Conservation (phyloP, 108 stramenopile genomes). For the Fistulifera solaris region DNA sequence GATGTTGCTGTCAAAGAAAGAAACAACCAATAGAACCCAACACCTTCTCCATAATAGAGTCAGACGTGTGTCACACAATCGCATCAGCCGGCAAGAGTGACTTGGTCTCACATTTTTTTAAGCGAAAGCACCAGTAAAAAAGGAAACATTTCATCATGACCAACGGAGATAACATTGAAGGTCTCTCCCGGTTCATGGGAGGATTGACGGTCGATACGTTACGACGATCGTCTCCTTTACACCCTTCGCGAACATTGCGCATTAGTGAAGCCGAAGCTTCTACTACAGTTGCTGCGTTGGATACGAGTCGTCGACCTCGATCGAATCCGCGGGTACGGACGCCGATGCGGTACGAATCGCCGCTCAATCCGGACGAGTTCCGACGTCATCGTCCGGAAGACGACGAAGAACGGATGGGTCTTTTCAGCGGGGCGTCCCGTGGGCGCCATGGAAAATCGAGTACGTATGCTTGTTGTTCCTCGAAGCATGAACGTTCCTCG, state of each 20-base stretch:
- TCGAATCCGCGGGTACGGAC: slow-evolving; percentile 58
- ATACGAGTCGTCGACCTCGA: slow-evolving; percentile 23
- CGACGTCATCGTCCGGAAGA: slow-evolving; percentile 2
- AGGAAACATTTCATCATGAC: too few relatives aligned
- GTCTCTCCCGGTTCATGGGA: too few relatives aligned
- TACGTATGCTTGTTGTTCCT: too few relatives aligned
- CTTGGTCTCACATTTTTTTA: too few relatives aligned
- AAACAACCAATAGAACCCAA: too few relatives aligned
- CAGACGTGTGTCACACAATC: too few relatives aligned
- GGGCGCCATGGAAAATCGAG: slow-evolving; percentile 21
- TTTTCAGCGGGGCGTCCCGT: slow-evolving; percentile 23
- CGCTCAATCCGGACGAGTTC: slow-evolving; percentile 19
- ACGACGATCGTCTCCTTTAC: slow-evolving; percentile 6
- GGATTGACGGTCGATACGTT: slow-evolving; percentile 4
- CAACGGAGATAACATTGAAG: too few relatives aligned
- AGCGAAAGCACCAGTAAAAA: too few relatives aligned
- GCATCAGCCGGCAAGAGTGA: too few relatives aligned
- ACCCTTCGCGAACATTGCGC: slow-evolving; percentile 5
- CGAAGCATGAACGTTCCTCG: too few relatives aligned
- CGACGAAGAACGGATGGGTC: slow-evolving; percentile 18
- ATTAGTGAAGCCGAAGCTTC: slow-evolving; percentile 7
- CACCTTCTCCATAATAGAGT: too few relatives aligned
- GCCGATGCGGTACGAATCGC: slow-evolving; percentile 46
- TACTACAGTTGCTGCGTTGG: not conserved
- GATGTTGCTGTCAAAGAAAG: too few relatives aligned